A percentile compares a stretch with the other conserved stretches of the same genome.
Conservation (phyloP, 495 filamentous ascomycete species). For the Aspergillus saccharolyticus region DNA sequence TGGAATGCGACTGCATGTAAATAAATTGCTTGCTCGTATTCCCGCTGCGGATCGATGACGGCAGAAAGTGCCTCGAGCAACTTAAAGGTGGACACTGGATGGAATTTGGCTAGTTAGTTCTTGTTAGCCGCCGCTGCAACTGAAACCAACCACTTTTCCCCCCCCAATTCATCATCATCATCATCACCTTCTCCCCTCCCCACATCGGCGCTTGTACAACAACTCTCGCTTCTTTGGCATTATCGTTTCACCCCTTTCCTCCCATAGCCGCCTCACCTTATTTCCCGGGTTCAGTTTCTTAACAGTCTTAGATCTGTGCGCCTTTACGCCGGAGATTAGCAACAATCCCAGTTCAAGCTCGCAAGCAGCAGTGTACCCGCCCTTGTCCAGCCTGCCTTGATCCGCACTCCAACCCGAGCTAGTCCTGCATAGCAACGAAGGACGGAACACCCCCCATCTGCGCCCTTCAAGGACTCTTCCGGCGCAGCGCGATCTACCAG, state of each 20-base stretch:
- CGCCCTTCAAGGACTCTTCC: conserved; percentile 9
- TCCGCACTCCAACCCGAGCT: neutral
- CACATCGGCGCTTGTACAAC: conserved; percentile 15
- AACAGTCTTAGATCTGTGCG: neutral
- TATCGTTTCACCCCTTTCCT: neutral
- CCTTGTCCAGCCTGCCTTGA: neutral
- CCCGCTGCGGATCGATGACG: neutral
- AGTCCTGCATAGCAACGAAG: conserved; percentile 2
- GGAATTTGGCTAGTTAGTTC: neutral
- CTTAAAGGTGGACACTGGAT: neutral
- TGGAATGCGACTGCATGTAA: too few relatives aligned
- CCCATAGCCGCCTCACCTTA: neutral
- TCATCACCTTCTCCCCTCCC: conserved; percentile 14
- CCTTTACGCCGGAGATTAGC: neutral
- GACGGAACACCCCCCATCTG: conserved; percentile 13
- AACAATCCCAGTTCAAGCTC: neutral
- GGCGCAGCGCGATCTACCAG: conserved; percentile 12
- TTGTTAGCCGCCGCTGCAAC: conserved; percentile 3
- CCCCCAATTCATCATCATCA: conserved; percentile 7
- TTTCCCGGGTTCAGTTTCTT: neutral
- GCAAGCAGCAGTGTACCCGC: neutral
- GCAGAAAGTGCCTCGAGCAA: neutral
- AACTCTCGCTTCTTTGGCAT: conserved; percentile 6
- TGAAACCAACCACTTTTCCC: conserved; percentile 1
- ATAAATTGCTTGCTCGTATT: neutral